These are phyloP conservation scores for Cyclanthera cordifolia DNA, from an alignment of 306 rosid species.

Conservation along the genomic window DNA sequence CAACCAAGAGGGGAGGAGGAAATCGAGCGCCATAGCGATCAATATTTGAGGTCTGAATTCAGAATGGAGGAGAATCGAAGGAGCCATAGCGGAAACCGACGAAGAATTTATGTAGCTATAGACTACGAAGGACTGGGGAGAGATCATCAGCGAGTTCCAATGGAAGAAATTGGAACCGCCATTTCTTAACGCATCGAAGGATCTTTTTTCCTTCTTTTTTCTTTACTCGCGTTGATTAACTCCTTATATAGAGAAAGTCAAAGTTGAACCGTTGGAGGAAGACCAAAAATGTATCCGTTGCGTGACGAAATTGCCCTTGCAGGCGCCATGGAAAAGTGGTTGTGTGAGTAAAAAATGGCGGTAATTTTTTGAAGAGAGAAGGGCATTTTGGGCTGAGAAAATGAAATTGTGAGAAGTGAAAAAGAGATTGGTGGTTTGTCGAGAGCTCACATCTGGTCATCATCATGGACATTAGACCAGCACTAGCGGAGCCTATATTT, in stretches of 20 bases:
- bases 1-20: slow-evolving; percentile 64
- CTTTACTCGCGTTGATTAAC: background rate
- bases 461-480: background rate
- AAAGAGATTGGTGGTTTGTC: background rate
- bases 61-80: background rate
- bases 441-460: background rate
- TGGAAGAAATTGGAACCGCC: slow-evolving; percentile 18
- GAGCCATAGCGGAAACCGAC: background rate
- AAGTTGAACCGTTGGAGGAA: slow-evolving; percentile 55
- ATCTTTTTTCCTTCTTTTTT: background rate
- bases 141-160: slow-evolving; percentile 25
- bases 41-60: slow-evolving; percentile 10
- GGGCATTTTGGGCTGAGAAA: background rate
- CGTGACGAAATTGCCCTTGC: background rate
- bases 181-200: slow-evolving; percentile 10
- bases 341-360: background rate
- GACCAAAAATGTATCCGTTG: background rate
- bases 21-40: slow-evolving; percentile 42
- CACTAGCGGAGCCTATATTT: background rate
- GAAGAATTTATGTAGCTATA: background rate
- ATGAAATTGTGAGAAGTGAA: background rate
- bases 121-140: slow-evolving; percentile 33
- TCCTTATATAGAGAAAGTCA: slow-evolving; percentile 28
- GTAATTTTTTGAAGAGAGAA: background rate
- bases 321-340: background rate